These are phyloP conservation scores for Asterionellopsis glacialis DNA, from an alignment of 108 stramenopile species.

Conservation along the genomic window DNA sequence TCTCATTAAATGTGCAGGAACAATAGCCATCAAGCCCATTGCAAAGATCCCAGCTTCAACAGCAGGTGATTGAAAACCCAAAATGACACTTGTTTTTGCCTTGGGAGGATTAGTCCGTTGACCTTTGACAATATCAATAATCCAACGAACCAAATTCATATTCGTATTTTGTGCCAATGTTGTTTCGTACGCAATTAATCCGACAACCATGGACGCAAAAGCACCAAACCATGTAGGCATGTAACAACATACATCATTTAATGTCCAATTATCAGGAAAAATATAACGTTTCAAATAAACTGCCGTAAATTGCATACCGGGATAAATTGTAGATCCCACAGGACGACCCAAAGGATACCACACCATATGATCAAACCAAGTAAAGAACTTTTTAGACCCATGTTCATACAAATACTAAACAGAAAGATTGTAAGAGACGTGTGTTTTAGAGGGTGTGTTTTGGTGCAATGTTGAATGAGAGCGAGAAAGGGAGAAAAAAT, in stretches of 20 bases:
- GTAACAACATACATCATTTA: slow-evolving; percentile 90
- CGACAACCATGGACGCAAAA: slow-evolving; percentile 61
- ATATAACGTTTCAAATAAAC: slow-evolving; percentile 77
- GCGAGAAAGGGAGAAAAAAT: too few relatives aligned
- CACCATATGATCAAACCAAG: slow-evolving; percentile 87
- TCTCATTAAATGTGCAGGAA: slow-evolving; percentile 95
- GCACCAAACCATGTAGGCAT: slow-evolving; percentile 92
- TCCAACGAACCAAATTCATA: slow-evolving; percentile 34
- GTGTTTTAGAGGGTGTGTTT: neutral
- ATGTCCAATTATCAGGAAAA: slow-evolving; percentile 45
- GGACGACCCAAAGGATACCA: slow-evolving; percentile 99
- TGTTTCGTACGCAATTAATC: slow-evolving; percentile 73
- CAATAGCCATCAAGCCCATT: slow-evolving; percentile 88
- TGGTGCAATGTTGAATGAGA: neutral
- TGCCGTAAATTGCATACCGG: slow-evolving; percentile 95
- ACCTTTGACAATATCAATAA: slow-evolving; percentile 38
- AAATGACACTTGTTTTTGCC: neutral
- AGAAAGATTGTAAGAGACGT: slow-evolving; percentile 4
- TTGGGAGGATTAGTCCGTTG: slow-evolving; percentile 4
- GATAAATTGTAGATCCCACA: slow-evolving; percentile 98
- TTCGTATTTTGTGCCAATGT: slow-evolving; percentile 54
- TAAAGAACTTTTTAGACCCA: slow-evolving; percentile 63
- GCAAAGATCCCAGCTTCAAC: slow-evolving; percentile 79
- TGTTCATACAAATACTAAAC: slow-evolving; percentile 69
- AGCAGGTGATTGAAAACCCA: slow-evolving; percentile 41